Base-by-base conservation (phyloP, 1,284 basidiomycete genomes). In the Cerioporus squamosus region DNA sequence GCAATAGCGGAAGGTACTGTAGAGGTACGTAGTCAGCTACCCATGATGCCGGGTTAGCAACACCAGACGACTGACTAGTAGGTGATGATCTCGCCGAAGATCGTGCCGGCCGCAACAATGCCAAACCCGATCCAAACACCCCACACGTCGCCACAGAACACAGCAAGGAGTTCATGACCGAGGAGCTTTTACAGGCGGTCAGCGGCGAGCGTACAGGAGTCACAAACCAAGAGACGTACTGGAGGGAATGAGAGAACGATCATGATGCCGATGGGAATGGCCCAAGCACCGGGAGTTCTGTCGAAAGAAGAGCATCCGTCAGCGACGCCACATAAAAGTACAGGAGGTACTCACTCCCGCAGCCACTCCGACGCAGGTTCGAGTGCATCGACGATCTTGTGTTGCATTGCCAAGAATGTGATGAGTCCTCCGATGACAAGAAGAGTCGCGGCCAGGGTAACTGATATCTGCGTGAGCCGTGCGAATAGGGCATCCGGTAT, bases 131-230 rank as follows among this genome's bases (percentile, higher is more conserved):
- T 67, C 78, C 87, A 81, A 1, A 90, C 71, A 5, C 88, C 88
- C 86, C 86, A 90, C 0, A 91, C 87, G 22, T 91, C 71, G 23
- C 90, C 90, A 66, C 85, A 87, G 2, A 93, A 74, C 31, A 93
- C 79, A 9, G 83, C 86, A 18, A 93, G 80, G 61, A 92, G 87
- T 74, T 92, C 90, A 29, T 29, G 26, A 29, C 26, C 26, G 26
- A 29, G 5, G 9, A 29, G 26, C 26, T 29, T 29, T 29, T 29
- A 1, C 5, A 29, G 3, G 9, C 5, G 9, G 26, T 29, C 26
- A 29, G 26, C 26, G 26, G 5, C 26, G 9, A 29, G 26, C 26
- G 26, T 9, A 29, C 6, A 9, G 9, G 26, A 29, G 26, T 29
- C 5, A 29, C 26, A 9, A 29, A 29, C 6, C 9, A 29, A 5